Base-by-base conservation (phyloP, 441 rosid genomes). In the Populus trichocarpa region DNA sequence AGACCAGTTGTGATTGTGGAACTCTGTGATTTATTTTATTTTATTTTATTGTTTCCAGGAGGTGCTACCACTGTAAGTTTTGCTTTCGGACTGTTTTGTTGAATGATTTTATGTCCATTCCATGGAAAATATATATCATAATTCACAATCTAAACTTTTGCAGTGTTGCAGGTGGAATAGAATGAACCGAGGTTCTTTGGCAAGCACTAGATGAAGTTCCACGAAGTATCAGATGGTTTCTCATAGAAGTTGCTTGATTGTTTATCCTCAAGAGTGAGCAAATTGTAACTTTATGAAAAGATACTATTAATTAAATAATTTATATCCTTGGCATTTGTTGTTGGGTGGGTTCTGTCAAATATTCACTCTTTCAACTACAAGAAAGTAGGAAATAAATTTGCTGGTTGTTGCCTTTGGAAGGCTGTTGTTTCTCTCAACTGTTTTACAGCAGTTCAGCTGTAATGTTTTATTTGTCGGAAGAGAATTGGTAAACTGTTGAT, bases 1-100 rank as follows among this genome's bases (percentile, higher is more conserved):
- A 5, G 90, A 88, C 67, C 81, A 82, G 42, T 81, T 77, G 30
- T 91, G 84, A 86, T 57, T 18, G 61, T 63, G 13, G 72, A 80
- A 74, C 59, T 20, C 69, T 25, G 72, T 11, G 36, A 25, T 28
- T 32, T 75, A 67, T 23, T 50, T 32, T 32, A 26, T 28, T 28
- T 28, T 28, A 33, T 71, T 40, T 42, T 50, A 71, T 81, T 70
- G 67, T 72, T 57, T 68, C 50, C 16, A 64, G 23, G 7, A 75
- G 38, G 23, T 33, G 46, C 53, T 74, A 35, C 72, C 36, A 61
- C 57, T 40, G 86, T 87, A 75, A 82, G 88, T 81, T 4, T 28
- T 70, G 35, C 77, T 67, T 23, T 20, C 9, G 26, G 13, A 53
- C 70, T 3, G 13, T 10, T n/a, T 30, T 67, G 35, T 18, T 74